Evolutionary conservation across 2,329 filamentous ascomycete genomes (phyloP).

Genomic region (Beauveria asiatica): DNA sequence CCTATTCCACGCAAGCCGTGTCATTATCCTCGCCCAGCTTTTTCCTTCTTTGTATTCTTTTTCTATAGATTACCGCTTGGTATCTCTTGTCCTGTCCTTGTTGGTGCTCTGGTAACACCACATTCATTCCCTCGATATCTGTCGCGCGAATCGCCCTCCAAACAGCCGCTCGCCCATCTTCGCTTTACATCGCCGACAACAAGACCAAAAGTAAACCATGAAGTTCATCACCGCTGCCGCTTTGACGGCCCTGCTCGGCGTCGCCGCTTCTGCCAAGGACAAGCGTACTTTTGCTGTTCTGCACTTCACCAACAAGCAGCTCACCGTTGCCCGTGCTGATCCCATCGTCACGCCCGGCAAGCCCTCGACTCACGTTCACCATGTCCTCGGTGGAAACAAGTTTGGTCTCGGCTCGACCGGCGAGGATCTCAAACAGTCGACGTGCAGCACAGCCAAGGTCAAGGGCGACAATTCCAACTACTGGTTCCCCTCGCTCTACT

Average conservation of each 20-base stretch:
- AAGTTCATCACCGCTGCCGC: slow-evolving; percentile 24
- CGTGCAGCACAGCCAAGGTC: slow-evolving; percentile 63
- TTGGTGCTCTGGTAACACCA: slow-evolving; percentile 11
- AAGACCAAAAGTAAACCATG: slow-evolving; percentile 21
- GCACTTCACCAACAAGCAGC: slow-evolving; percentile 58
- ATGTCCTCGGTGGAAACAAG: slow-evolving; percentile 60
- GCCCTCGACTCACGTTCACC: slow-evolving; percentile 57
- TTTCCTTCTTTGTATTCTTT: background rate
- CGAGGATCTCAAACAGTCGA: slow-evolving; percentile 48
- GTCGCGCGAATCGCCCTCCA: background rate
- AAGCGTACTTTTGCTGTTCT: slow-evolving; percentile 57
- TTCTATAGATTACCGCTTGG: background rate
- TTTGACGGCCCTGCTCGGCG: slow-evolving; percentile 31
- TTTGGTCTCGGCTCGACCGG: slow-evolving; percentile 57
- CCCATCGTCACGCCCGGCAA: slow-evolving; percentile 58
- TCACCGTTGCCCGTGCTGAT: slow-evolving; percentile 55
- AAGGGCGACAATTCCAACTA: slow-evolving; percentile 65
- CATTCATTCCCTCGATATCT: background rate
- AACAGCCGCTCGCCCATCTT: background rate
- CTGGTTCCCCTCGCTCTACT: slow-evolving; percentile 68
- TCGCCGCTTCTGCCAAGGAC: slow-evolving; percentile 32
- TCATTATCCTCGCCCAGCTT: slow-evolving; percentile 9
- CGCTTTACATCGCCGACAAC: background rate
- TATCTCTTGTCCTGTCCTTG: background rate
- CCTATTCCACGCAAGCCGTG: slow-evolving; percentile 9